A percentile compares a stretch with the other conserved stretches of the same genome.
Evolutionary conservation across 331 rosid genomes (phyloP).

Genomic region (Acacia concinna): DNA sequence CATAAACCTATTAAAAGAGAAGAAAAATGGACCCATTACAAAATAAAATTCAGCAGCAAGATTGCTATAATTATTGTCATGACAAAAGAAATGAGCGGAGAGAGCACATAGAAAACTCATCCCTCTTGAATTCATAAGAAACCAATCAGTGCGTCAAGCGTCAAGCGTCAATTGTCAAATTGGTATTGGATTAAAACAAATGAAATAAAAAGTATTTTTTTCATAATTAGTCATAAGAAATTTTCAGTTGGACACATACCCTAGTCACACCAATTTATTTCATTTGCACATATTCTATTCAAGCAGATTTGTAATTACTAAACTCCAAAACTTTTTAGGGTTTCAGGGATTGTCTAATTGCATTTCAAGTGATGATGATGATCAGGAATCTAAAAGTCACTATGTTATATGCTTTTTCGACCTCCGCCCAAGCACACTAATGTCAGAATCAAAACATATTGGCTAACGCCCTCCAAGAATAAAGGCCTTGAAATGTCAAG

Average conservation of each 20-base stretch:
- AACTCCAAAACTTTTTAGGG: not conserved
- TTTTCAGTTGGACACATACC: not conserved
- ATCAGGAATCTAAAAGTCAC: not conserved
- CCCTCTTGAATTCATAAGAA: constrained; percentile 8
- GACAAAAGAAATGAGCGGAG: not conserved
- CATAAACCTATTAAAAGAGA: constrained; percentile 50
- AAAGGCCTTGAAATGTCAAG: not conserved
- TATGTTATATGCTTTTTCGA: constrained; percentile 7
- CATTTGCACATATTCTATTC: constrained; percentile 3
- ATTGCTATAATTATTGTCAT: not conserved
- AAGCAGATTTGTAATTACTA: not conserved
- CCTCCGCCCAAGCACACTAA: constrained; percentile 11
- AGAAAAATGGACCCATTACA: not conserved
- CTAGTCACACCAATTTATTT: not conserved
- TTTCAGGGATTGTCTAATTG: not conserved
- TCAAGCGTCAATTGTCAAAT: not conserved
- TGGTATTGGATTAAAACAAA: not conserved
- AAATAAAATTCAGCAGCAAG: not conserved
- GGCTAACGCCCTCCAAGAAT: not conserved
- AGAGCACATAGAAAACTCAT: not conserved
- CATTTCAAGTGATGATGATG: not conserved
- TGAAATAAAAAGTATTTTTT: not conserved
- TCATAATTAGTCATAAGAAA: not conserved
- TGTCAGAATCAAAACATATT: not conserved
- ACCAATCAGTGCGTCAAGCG: not conserved